phyloP scores from a whole-genome alignment of 495 filamentous ascomycete genomes.

The Margaritispora aquatica region DNA sequence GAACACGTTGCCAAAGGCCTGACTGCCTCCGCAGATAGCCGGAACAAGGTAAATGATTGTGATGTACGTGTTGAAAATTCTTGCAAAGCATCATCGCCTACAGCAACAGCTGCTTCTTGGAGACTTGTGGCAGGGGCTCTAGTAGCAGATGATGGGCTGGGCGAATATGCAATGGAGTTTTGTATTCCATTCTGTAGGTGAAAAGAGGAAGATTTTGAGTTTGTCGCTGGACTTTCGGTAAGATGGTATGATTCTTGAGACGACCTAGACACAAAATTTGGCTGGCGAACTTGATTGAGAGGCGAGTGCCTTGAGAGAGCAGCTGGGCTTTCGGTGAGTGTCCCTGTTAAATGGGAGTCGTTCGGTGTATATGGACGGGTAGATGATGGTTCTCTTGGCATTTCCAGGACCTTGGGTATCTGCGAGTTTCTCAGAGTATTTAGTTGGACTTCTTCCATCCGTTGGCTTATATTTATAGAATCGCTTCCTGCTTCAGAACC shows the following conservation, averaged over 20 bases:
- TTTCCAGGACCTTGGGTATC: constrained; percentile 1
- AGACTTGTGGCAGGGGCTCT: constrained; percentile 10
- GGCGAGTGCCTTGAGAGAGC: constrained; percentile 1
- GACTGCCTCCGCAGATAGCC: constrained; percentile 63
- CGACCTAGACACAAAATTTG: background rate
- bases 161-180: background rate
- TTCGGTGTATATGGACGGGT: background rate
- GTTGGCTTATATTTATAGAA: constrained; percentile 1
- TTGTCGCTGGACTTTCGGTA: background rate
- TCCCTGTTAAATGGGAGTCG: background rate
- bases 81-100: constrained; percentile 56
- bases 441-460: constrained; percentile 14
- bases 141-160: background rate
- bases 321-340: constrained; percentile 6
- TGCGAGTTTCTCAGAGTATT: constrained; percentile 17
- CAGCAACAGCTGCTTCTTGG: constrained; percentile 23
- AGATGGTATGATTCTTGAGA: background rate
- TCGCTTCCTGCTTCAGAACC: constrained; percentile 6
- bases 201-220: background rate
- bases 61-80: constrained; percentile 61
- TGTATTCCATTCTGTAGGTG: background rate
- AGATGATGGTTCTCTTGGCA: background rate
- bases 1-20: constrained; percentile 53
- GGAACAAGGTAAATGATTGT: constrained; percentile 62
- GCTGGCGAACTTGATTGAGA: background rate